Base-by-base conservation (phyloP, 768 basidiomycete genomes). In the Lentinula boryana region DNA sequence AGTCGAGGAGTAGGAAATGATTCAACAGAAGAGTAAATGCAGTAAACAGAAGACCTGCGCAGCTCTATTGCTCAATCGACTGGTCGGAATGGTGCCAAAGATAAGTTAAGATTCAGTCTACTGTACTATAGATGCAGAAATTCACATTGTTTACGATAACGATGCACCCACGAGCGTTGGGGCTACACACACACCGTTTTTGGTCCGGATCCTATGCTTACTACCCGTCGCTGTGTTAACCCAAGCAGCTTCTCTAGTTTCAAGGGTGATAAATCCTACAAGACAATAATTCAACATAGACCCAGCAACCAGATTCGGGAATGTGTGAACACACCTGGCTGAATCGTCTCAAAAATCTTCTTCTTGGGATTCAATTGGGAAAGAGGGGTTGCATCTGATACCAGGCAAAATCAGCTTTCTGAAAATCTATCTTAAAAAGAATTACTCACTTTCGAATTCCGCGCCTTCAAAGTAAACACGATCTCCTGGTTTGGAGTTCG, bases 261-360 rank as follows among this genome's bases (percentile, higher is more conserved):
- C 89, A 5, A 98, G 80, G 5, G 97, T 98, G 40, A 81, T 94
- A 71, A 99, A 97, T 18, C 88, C 92, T 87, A 64, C 23, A 49
- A 18, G 56, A 18, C 12, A 35, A 1, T 6, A 33, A 2, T 32
- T 35, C 27, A 51, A 56, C 5, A 18, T 31, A 10, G 13, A 54
- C 50, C 57, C 36, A 33, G 36, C 18, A 51, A 56, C 54, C 2
- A 18, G 21, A 15, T 7, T 18, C 1, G 44, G n/a, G 15, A 43
- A 15, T 5, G 9, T 50, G 51, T 74, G 23, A 23, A 58, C 68
- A 49, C 66, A 88, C 93, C 89, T 55, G 95, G 94, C 70, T 97
- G 97, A 54, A 99, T 85, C 0, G 95, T 89, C 76, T 99, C 97
- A 68, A 98, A 99, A 35, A 98, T 91, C 77, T 98, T 99, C 80